Base-by-base conservation (phyloP, 768 basidiomycete species). In the Daedaleopsis nitida region DNA sequence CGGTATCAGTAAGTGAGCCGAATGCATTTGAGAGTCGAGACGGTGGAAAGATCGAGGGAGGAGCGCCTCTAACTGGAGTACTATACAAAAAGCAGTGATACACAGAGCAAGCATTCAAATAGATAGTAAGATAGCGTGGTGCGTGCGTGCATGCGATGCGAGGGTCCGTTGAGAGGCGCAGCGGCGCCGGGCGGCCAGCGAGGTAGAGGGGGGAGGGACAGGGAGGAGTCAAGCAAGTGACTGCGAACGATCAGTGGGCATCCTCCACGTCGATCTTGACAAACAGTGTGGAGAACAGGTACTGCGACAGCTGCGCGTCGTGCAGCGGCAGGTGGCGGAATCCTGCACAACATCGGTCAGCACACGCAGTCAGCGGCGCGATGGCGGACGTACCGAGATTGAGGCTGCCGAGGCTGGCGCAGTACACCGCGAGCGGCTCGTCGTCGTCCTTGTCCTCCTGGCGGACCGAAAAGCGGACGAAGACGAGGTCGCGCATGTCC, bases 261-360 rank as follows among this genome's bases (percentile, higher is more conserved):
- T 79, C 75, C 3, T 73, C 69, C 39, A 93, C 73, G 17, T 80
- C 75, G 49, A 88, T 83, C 57, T 83, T 76, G 21, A 96, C 87
- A 68, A 98, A 97, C 17, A 98, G 79, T n/a, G 95, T 95, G 23
- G 95, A 93, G 74, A 96, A 98, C 52, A 98, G 78, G 69, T 89
- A 92, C 69, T 95, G 94, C 42, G 90, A 89, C 47, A 93, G 84
- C 70, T 95, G 89, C 2, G 83, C 76, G 73, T 98, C 96, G 68
- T 94, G 92, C 38, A 98, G 76, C 0, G 96, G 94, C 6, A 98
- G 73, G 74, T 98, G 92, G 9, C 92, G 86, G 71, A 89, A 98
- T 1, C 96, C 96, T 93, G 48, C 5, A 52, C 39, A 13, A 8
- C 23, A 38, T 51, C n/a, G 10, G 38, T 23, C 13, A 45, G n/a